Evolutionary conservation across 164 flowering plant species (phyloP).

Genomic region (Aristolochia californica): DNA sequence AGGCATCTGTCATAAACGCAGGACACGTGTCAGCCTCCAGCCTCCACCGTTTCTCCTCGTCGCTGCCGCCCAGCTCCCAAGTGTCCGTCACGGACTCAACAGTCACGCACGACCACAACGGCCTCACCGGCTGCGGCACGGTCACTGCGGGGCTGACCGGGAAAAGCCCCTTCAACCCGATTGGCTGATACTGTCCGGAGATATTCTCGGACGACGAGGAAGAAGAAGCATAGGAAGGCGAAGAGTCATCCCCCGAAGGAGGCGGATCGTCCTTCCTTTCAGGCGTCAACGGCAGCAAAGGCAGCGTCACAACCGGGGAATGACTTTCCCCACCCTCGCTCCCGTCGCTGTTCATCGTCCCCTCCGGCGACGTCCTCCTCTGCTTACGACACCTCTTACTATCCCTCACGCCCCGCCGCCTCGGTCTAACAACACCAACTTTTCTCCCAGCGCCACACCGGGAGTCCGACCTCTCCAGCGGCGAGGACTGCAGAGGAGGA

Average conservation of each 20-base stretch:
- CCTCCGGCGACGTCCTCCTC: constrained; percentile 8
- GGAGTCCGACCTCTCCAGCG: constrained; percentile 1
- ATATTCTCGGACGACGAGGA: neutral
- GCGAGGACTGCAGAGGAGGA: constrained; percentile 6
- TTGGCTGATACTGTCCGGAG: constrained; percentile 6
- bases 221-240: neutral
- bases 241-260: constrained; percentile 7
- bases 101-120: constrained; percentile 49
- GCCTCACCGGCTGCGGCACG: constrained; percentile 18
- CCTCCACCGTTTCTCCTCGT: constrained; percentile 38
- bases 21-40: constrained; percentile 72
- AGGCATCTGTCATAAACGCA: constrained; percentile 57
- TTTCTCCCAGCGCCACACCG: too few species aligned
- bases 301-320: constrained; percentile 35
- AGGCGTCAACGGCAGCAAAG: constrained; percentile 57
- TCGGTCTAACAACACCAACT: constrained; percentile 27
- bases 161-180: constrained; percentile 18
- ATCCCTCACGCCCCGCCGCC: constrained; percentile 23
- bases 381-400: constrained; percentile 10
- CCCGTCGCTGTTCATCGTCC: neutral
- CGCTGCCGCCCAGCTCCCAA: constrained; percentile 40
- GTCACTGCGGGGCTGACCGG: constrained; percentile 12
- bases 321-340: too few species aligned
- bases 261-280: constrained; percentile 15
- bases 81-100: constrained; percentile 58